Evolutionary conservation across 2,329 filamentous ascomycete species (phyloP).

Genomic region (Zymoseptoria ardabiliae): DNA sequence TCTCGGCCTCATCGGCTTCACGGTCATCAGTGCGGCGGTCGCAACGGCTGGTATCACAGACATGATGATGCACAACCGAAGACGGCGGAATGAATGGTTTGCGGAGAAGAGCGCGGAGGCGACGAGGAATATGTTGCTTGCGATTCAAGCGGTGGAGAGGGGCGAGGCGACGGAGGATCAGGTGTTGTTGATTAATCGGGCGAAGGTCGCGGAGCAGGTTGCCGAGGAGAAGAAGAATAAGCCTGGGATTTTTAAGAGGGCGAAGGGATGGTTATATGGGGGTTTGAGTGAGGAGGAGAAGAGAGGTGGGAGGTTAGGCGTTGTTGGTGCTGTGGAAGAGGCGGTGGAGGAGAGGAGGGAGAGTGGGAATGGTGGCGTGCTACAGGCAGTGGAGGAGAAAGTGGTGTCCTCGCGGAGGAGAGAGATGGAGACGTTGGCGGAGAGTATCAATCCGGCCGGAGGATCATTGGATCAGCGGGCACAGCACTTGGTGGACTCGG

Average conservation of each 20-base stretch:
- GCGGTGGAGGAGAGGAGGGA: slow-evolving; percentile 16
- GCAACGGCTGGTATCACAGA: slow-evolving; percentile 59
- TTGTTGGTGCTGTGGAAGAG: slow-evolving; percentile 8
- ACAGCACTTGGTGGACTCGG: slow-evolving; percentile 32
- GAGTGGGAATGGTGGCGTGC: slow-evolving; percentile 11
- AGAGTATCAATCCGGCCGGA: slow-evolving; percentile 26
- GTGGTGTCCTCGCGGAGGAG: slow-evolving; percentile 23
- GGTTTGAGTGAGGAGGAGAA: slow-evolving; percentile 31
- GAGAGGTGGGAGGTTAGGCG: slow-evolving; percentile 31
- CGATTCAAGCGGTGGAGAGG: slow-evolving; percentile 34
- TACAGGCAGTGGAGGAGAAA: slow-evolving; percentile 30
- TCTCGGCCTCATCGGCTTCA: slow-evolving; percentile 53
- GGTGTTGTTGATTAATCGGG: slow-evolving; percentile 46
- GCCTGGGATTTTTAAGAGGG: slow-evolving; percentile 31
- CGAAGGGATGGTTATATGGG: slow-evolving; percentile 28
- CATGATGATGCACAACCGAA: slow-evolving; percentile 60
- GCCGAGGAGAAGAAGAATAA: slow-evolving; percentile 35
- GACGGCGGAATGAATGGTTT: slow-evolving; percentile 56
- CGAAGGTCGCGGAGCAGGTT: slow-evolving; percentile 56
- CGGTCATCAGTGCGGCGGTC: slow-evolving; percentile 53
- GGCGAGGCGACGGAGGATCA: slow-evolving; percentile 46
- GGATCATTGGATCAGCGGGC: slow-evolving; percentile 43
- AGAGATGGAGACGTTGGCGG: slow-evolving; percentile 23
- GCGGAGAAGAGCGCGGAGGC: slow-evolving; percentile 44
- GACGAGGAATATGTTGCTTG: slow-evolving; percentile 37